These are phyloP conservation scores for Trichoderma semiorbis DNA, from an alignment of 2,329 filamentous ascomycete species.

Conservation along the genomic window DNA sequence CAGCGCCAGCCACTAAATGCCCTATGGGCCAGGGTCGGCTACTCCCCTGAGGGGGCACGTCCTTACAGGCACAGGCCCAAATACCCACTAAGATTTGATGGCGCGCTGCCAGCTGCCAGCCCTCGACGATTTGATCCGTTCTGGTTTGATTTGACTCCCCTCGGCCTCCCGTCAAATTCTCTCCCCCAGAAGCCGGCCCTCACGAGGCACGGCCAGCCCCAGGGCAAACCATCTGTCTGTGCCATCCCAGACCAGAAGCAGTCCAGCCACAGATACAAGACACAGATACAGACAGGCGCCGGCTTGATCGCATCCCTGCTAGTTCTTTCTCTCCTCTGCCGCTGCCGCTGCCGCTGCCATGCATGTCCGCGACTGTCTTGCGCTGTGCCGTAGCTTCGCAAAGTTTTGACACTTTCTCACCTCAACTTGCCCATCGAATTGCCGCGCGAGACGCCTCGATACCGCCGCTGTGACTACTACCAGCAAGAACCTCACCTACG, in stretches of 20 bases:
- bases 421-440: background rate
- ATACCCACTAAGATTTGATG: constrained; percentile 7
- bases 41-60: background rate
- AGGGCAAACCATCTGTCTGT: constrained; percentile 19
- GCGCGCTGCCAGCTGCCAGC: background rate
- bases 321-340: constrained; percentile 2
- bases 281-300: background rate
- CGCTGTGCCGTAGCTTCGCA: constrained; percentile 3
- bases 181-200: background rate
- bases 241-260: constrained; percentile 16
- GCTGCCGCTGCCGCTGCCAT: constrained; percentile 9
- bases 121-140: background rate
- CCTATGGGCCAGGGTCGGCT: background rate
- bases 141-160: background rate
- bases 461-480: background rate
- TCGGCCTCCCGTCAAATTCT: background rate
- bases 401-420: constrained; percentile 5
- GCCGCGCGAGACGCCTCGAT: background rate
- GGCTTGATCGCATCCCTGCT: background rate
- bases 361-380: constrained; percentile 11
- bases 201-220: constrained; percentile 4
- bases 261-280: background rate
- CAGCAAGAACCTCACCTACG: background rate
- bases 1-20: background rate
- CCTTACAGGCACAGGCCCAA: background rate